These are phyloP conservation scores for Aeminium ludgeri DNA, from an alignment of 495 filamentous ascomycete species.

Conservation along the genomic window DNA sequence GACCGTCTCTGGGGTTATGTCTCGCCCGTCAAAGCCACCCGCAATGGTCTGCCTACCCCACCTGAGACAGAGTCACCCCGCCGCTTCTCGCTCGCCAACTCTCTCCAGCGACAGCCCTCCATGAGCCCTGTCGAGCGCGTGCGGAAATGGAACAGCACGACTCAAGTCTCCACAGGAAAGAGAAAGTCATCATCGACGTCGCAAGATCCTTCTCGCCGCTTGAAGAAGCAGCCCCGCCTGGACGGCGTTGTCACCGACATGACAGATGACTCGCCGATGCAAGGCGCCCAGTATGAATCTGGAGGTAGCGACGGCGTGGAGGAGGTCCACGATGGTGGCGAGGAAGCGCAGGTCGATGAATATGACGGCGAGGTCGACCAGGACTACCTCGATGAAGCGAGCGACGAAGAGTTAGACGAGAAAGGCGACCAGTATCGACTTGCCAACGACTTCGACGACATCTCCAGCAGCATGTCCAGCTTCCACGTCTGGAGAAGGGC, in stretches of 20 bases:
- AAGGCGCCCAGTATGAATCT: too few relatives aligned
- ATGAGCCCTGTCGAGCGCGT: conserved; percentile 19
- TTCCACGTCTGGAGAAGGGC: neutral
- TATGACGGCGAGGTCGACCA: conserved; percentile 1
- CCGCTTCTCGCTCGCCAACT: conserved; percentile 1
- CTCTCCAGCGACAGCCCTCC: conserved; percentile 2
- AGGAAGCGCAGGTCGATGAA: conserved; percentile 1
- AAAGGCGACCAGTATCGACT: too few relatives aligned
- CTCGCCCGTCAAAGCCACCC: conserved; percentile 17
- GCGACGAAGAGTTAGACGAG: conserved; percentile 9
- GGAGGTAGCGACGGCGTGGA: neutral
- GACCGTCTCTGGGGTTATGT: conserved; percentile 20
- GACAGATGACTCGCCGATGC: neutral
- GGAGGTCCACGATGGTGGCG: neutral
- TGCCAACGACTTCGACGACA: conserved; percentile 16
- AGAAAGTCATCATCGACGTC: neutral
- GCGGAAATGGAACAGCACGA: conserved; percentile 10
- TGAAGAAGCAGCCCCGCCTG: neutral
- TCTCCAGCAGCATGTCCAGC: neutral
- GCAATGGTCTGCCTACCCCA: too few relatives aligned
- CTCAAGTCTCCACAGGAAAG: too few relatives aligned
- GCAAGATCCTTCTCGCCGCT: too few relatives aligned
- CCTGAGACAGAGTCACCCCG: neutral
- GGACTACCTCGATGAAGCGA: conserved; percentile 4
- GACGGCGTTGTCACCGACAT: neutral